Percentiles rank a stretch among this genome's conserved stretches.
These are phyloP conservation scores for Macrolepiota fuliginosa DNA, from an alignment of 768 basidiomycete species.

Conservation along the genomic window DNA sequence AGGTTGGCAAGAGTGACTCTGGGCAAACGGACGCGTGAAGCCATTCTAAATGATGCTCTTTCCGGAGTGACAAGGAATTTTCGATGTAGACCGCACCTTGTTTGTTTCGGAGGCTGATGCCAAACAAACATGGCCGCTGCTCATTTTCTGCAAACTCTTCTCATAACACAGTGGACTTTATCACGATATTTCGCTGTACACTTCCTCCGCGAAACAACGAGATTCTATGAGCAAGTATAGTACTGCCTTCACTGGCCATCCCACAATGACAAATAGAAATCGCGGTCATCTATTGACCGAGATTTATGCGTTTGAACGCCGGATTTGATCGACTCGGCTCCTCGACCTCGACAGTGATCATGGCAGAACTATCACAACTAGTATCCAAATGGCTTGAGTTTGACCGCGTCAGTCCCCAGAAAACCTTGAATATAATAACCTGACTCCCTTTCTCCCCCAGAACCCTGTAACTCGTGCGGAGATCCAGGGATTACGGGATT, in stretches of 20 bases:
- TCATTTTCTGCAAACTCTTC: too few relatives aligned
- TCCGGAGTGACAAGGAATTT: neutral
- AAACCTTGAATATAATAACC: neutral
- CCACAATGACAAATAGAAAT: too few relatives aligned
- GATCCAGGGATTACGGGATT: slow-evolving; percentile 44
- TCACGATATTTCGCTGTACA: too few relatives aligned
- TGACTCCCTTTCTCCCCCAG: slow-evolving; percentile 24
- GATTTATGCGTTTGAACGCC: neutral
- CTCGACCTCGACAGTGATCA: neutral
- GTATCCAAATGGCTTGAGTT: slow-evolving; percentile 5
- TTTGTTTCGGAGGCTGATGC: slow-evolving; percentile 12
- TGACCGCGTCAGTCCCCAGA: slow-evolving; percentile 1
- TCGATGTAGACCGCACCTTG: neutral
- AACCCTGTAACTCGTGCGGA: slow-evolving; percentile 49
- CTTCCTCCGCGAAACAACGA: too few relatives aligned
- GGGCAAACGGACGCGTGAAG: slow-evolving; percentile 32
- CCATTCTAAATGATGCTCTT: slow-evolving; percentile 24
- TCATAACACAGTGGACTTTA: too few relatives aligned
- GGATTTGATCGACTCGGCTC: neutral
- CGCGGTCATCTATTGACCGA: neutral
- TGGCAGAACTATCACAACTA: slow-evolving; percentile 1
- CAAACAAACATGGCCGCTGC: slow-evolving; percentile 6
- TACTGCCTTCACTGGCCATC: too few relatives aligned
- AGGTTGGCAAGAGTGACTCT: slow-evolving; percentile 69
- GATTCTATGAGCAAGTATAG: too few relatives aligned